These are phyloP conservation scores for Eucalyptus erythrocorys DNA, from an alignment of 345 rosid genomes.

Conservation along the genomic window DNA sequence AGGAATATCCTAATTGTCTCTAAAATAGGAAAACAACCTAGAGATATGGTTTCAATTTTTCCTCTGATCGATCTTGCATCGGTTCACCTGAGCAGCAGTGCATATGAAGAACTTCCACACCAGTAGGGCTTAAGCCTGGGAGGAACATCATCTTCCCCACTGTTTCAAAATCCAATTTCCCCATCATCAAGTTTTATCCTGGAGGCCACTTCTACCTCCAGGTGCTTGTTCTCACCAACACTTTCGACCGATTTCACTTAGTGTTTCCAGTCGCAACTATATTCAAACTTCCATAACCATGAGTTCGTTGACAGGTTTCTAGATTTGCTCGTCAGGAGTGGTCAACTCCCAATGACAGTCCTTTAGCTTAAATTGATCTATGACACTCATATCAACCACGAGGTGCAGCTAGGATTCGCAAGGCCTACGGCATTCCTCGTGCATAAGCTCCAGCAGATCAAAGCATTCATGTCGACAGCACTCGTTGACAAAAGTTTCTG, in stretches of 20 bases:
- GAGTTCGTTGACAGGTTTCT: constrained; percentile 4
- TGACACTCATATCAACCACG: constrained; percentile 57
- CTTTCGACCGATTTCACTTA: no score
- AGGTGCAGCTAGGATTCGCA: constrained; percentile 65
- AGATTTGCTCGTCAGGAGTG: constrained; percentile 18
- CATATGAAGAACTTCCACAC: constrained; percentile 3
- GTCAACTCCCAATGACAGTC: constrained; percentile 62
- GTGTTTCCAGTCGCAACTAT: no score
- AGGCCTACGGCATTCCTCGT: constrained; percentile 3
- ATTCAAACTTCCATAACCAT: constrained; percentile 1
- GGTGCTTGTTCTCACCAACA: no score
- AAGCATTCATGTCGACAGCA: constrained; percentile 20
- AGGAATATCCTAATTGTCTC: neutral
- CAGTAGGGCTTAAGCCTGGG: constrained; percentile 22
- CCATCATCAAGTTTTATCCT: no score
- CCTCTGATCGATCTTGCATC: no score
- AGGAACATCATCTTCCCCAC: no score
- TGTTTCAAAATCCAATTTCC: no score
- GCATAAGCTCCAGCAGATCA: constrained; percentile 1
- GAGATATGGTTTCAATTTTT: constrained; percentile 32
- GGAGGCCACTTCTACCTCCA: no score
- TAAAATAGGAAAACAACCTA: neutral
- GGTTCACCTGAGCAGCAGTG: no score
- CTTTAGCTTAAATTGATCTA: constrained; percentile 7
- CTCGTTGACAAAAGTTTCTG: constrained; percentile 34